Conservation (phyloP, 2,329 filamentous ascomycete species). For the Epichloe typhina region DNA sequence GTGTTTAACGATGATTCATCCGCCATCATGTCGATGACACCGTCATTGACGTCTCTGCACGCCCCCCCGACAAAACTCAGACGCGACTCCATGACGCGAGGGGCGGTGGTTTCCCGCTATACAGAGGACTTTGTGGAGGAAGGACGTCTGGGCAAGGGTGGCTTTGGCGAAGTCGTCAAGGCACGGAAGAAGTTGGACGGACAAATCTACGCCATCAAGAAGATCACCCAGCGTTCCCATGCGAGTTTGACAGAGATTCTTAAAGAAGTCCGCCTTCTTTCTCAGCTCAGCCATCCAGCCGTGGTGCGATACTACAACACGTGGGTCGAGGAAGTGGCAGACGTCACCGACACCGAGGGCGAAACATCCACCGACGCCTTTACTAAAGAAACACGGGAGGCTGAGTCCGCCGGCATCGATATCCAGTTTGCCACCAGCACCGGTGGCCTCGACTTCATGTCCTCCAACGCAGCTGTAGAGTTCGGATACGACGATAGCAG, state of each 20-base stretch:
- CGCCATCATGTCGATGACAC: slow-evolving; percentile 27
- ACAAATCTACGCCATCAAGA: slow-evolving; percentile 91
- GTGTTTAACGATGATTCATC: slow-evolving; percentile 36
- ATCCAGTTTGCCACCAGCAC: slow-evolving; percentile 59
- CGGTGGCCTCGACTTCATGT: slow-evolving; percentile 84
- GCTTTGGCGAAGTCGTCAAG: slow-evolving; percentile 93
- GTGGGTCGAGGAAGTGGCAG: slow-evolving; percentile 68
- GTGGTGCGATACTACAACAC: slow-evolving; percentile 88
- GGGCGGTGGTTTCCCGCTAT: slow-evolving; percentile 56
- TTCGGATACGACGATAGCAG: slow-evolving; percentile 53
- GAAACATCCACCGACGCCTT: slow-evolving; percentile 41
- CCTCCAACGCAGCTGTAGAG: slow-evolving; percentile 67
- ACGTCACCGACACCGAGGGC: slow-evolving; percentile 40
- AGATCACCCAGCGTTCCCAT: slow-evolving; percentile 73
- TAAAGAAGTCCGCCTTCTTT: slow-evolving; percentile 77
- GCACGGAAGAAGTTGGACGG: slow-evolving; percentile 89
- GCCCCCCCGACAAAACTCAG: slow-evolving; percentile 37
- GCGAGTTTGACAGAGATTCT: slow-evolving; percentile 69
- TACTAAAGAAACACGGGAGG: slow-evolving; percentile 22
- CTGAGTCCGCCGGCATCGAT: slow-evolving; percentile 26
- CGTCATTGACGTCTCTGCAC: slow-evolving; percentile 28
- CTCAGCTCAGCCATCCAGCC: slow-evolving; percentile 79
- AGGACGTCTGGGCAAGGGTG: slow-evolving; percentile 78
- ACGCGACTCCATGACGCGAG: slow-evolving; percentile 47
- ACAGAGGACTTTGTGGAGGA: slow-evolving; percentile 83